Evolutionary conservation across 2,329 filamentous ascomycete genomes (phyloP).

Genomic region (Zasmidium citrigriseum): DNA sequence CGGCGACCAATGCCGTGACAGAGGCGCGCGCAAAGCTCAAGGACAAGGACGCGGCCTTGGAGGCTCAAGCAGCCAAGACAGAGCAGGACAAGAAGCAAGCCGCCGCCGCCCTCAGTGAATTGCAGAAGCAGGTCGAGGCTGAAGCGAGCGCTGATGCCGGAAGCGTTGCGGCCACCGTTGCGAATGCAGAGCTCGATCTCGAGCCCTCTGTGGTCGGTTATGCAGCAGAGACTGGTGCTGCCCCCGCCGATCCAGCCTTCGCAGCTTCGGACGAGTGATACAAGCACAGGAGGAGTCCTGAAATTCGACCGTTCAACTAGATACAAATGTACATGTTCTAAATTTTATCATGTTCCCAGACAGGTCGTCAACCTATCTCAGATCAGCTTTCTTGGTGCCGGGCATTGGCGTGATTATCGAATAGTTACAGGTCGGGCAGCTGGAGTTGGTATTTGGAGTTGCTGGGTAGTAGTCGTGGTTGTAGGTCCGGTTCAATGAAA

Average conservation of each 20-base stretch:
- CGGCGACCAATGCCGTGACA: slow-evolving; percentile 31
- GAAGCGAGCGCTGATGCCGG: slow-evolving; percentile 8
- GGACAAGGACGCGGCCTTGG: slow-evolving; percentile 23
- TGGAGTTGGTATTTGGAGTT: slow-evolving; percentile 23
- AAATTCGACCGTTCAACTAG: background rate
- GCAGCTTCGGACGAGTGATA: too few species aligned
- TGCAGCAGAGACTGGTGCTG: too few species aligned
- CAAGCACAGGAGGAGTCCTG: too few species aligned
- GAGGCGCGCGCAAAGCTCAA: slow-evolving; percentile 27
- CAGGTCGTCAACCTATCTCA: slow-evolving; percentile 1
- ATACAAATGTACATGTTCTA: background rate
- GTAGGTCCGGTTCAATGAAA: slow-evolving; percentile 35
- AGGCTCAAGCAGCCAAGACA: slow-evolving; percentile 10
- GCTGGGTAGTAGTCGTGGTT: slow-evolving; percentile 31
- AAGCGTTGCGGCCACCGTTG: background rate
- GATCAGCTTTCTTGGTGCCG: slow-evolving; percentile 8
- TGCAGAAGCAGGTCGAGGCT: slow-evolving; percentile 18
- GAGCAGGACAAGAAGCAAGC: slow-evolving; percentile 15
- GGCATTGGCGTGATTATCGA: slow-evolving; percentile 17
- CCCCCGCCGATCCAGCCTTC: background rate
- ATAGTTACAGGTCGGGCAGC: slow-evolving; percentile 26
- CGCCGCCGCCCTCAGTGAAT: background rate
- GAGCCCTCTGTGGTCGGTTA: too few species aligned
- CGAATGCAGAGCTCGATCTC: background rate
- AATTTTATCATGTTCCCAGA: background rate